Base-by-base conservation (phyloP, 208 protist genomes). In the Crithidia mellificae region DNA sequence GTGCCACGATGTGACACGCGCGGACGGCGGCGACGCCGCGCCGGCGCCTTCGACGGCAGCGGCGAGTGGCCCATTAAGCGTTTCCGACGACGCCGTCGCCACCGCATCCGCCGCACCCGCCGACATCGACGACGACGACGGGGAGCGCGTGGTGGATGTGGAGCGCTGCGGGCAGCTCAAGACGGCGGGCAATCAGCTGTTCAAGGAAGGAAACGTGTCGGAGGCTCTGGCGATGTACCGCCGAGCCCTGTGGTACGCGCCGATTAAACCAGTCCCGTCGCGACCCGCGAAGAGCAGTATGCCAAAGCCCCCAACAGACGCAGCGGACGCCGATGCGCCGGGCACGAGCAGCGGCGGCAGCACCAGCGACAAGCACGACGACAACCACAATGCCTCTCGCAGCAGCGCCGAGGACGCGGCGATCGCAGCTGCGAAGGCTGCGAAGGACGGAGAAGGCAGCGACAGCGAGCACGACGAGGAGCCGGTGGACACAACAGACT, bases 171-270 rank as follows among this genome's bases (percentile, higher is more conserved):
- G 74, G 22, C 72, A 76, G 24, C 74, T 93, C 25, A 96, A 96
- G 52, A 74, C 50, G 20, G 64, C 63, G 6, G 91, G 87, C n/a
- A 96, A 96, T 62, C 66, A 59, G 43, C 74, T 85, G 4, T 96
- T 92, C 63, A 64, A 41, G 6, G 44, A 67, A 7, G 81, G 84
- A 20, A 54, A 81, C n/a, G 51, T 91, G n/a, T 72, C 46, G 4
- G 84, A 84, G 57, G 91, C 91, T 6, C 74, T 96, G n/a, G 59
- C 62, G 36, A n/a, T 83, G 50, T 96, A 96, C 71, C 82, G 84
- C 22, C 65, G 77, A 20, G 87, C 86, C 9, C 27, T 93, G 30
- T 80, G 78, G 59, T 64, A 58, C 22, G 91, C 88, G 0, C 81
- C 81, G 1, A 54, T 90, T 20, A 91, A 91, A 56, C 87, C 87